Evolutionary conservation across 2,329 filamentous ascomycete genomes (phyloP), one percentile per base, ranked within the genome.

Genomic region (Pseudodiploospora longispora): DNA sequence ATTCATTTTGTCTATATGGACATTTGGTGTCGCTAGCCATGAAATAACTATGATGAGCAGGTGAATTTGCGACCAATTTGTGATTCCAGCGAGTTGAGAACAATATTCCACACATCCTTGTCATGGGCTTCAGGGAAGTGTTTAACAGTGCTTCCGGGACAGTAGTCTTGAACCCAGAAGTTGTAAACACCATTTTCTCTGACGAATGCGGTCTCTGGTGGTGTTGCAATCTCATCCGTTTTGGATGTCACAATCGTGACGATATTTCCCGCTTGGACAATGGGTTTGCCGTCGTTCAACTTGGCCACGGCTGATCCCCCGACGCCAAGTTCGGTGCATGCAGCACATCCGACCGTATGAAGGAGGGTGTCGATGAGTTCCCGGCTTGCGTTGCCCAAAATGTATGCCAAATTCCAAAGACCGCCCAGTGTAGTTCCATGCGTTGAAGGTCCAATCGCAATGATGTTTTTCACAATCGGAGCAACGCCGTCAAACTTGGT

Each of bases 401-500:
- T 8, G 6, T 46, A 30, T n/a, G 41, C 47, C 3, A 53, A 40
- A 8, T 40, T 50, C 35, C 36, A 47, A 10, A 55, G 40, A 12
- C 44, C 42, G 6, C 43, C 47, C 36, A 55, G 41, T n/a, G 40
- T 43, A 32, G 54, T 56, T 29, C 55, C 55, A 36, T 57, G 54
- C 3, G 52, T 54, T 7, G 53, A 47, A 8, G 51, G 47, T 10
- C 45, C 47, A 34, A 53, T 46, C 36, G 53, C 52, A 12, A 55
- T 46, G 30, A 54, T 44, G n/a, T 42, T 36, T 19, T 52, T 50
- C 27, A 54, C 43, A 32, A 49, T 34, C 9, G 34, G 30, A 1
- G 47, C 30, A 10, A 53, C 39, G 29, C 46, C 48, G 2, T 33
- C 27, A 39, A 54, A 49, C 37, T 53, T 54, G 36, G 53, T 38